phyloP scores from a whole-genome alignment of 1,284 basidiomycete species.

The Trichosporon coremiiforme region DNA sequence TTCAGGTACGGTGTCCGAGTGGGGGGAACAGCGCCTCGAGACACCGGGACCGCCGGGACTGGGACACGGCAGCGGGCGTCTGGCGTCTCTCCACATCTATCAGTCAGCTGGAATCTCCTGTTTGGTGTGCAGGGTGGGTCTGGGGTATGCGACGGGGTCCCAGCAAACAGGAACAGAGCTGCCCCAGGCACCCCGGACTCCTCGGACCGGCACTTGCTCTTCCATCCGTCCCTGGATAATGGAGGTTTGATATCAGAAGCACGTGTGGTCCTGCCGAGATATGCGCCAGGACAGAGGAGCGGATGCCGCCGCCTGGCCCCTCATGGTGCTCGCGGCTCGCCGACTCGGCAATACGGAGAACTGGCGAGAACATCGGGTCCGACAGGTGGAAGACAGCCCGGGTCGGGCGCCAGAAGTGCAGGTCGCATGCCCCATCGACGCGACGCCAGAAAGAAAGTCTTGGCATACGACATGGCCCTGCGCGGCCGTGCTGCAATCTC shows the following conservation, averaged over 20 bases:
- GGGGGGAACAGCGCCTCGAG: too few relatives aligned
- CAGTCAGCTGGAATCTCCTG: constrained; percentile 1
- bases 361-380: not conserved
- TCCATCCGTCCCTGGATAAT: not conserved
- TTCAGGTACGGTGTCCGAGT: not conserved
- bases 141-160: too few relatives aligned
- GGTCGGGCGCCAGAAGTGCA: too few relatives aligned
- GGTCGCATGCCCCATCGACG: not conserved
- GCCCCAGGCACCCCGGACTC: not conserved
- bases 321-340: too few relatives aligned
- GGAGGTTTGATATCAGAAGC: not conserved
- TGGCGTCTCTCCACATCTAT: not conserved
- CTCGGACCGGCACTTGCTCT: not conserved
- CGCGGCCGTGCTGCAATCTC: too few relatives aligned
- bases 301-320: too few relatives aligned
- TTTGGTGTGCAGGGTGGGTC: not conserved
- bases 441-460: not conserved
- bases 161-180: too few relatives aligned
- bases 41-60: too few relatives aligned
- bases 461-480: not conserved
- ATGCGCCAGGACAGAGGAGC: too few relatives aligned
- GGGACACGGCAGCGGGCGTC: too few relatives aligned
- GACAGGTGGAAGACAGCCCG: too few relatives aligned
- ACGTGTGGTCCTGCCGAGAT: not conserved
- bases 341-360: too few relatives aligned